Conservation (phyloP, 1,284 basidiomycete species). For the Macrocystidia cucumis region DNA sequence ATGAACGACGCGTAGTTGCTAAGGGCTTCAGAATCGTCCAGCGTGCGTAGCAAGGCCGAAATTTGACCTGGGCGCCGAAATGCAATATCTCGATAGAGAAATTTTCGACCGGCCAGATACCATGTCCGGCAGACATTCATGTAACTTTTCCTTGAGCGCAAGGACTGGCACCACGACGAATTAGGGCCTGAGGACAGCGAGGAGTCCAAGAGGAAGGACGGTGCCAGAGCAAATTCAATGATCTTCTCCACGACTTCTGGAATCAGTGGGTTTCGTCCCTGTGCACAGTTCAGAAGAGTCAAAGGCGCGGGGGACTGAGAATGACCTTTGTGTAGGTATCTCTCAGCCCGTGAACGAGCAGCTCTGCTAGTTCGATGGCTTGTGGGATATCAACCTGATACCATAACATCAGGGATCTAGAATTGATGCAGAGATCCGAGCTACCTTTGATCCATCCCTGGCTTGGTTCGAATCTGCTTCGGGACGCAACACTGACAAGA, state of each 20-base stretch:
- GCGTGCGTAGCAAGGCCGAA: not conserved
- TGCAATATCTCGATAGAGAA: not conserved
- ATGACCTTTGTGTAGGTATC: too few relatives aligned
- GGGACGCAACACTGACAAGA: too few relatives aligned
- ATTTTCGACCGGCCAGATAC: constrained; percentile 5
- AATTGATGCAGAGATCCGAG: too few relatives aligned
- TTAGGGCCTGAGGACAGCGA: not conserved
- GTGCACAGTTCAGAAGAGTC: too few relatives aligned
- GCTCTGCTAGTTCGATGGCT: too few relatives aligned
- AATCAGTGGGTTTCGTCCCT: too few relatives aligned
- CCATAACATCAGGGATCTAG: too few relatives aligned
- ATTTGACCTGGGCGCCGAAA: not conserved
- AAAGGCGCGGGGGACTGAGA: too few relatives aligned
- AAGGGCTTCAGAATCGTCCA: not conserved
- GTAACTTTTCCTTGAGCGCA: not conserved
- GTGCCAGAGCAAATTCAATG: constrained; percentile 1
- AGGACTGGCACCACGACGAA: not conserved
- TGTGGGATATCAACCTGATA: too few relatives aligned
- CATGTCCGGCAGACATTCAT: not conserved
- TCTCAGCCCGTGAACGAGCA: too few relatives aligned
- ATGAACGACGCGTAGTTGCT: constrained; percentile 6
- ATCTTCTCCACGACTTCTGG: constrained; percentile 6
- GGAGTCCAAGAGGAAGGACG: not conserved
- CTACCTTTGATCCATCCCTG: too few relatives aligned
- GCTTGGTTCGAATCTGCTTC: too few relatives aligned